Base-by-base conservation (phyloP, 208 protist species). In the Kentomonas sorsogonicus region DNA sequence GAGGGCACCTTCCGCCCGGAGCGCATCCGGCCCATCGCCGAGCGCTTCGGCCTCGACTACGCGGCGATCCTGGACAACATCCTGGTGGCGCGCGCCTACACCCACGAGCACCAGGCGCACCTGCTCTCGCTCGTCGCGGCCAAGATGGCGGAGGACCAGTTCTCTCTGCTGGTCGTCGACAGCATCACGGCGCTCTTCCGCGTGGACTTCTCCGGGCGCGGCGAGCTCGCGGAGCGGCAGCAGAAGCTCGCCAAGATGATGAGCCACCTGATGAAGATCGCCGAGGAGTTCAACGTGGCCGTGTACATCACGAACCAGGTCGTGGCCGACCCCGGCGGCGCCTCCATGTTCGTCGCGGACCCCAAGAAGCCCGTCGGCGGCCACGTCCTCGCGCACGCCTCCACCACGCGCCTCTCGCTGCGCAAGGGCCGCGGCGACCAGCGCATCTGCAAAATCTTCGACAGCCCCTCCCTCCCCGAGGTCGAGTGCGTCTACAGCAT, bases 301-400 rank as follows among this genome's bases (percentile, higher is more conserved):
- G 98, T 99, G 13, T 98, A 99, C 66, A 98, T 99, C 58, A 99
- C 98, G 11, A 99, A 99, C 63, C 98, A 99, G 81, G 98, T 99
- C 3, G 97, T 99, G 18, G 91, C 98, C 1, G 83, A 98, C 52
- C 97, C 98, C 18, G 98, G 98, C 70, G 98, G 97, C 30, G 94
- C 79, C 26, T 88, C 92, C 30, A 98, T 99, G 92, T 99, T 99
- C 60, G 83, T 93, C 38, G 84, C 97, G 0, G 96, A 99, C 64
- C 97, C 98, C 27, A 99, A 99, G 72, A 99, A 99, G 68, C 95
- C 96, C 6, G 87, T 98, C 27, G 96, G 96, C 27, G 96, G 96
- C n/a, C 95, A 99, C 63, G 94, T 99, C 29, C 66, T 99, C 16
- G 98, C 98, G n/a, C 98, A 99, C 73, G 97, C 98, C 3, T 98